Evolutionary conservation across 495 filamentous ascomycete species (phyloP), one percentile per base, ranked within the genome.

Genomic region (Neurospora cerealis): DNA sequence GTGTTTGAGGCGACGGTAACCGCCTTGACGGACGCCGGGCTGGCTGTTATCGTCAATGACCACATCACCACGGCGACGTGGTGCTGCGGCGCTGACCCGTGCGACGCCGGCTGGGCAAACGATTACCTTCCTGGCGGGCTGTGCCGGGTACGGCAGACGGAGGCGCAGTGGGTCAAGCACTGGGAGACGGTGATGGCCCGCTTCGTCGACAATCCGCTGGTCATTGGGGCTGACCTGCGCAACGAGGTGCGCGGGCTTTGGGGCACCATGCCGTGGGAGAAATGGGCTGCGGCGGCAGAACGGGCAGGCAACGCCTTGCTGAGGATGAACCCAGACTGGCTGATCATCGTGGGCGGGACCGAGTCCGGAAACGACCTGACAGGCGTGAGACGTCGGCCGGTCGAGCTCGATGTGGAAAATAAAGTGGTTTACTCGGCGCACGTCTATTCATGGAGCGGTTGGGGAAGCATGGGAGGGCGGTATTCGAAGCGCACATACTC

Each of bases 401-500:
- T 91, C 10, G 77, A 79, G 54, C 84, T 90, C 62, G 86, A 87
- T 73, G 75, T 88, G 17, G 78, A 81, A 4, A 74, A 86, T 72
- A 82, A 85, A 1, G 83, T 90, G 17, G 88, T 90, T n/a, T 91
- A 90, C 78, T 88, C 86, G 72, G 83, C 86, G 0, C 89, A 91
- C 77, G 89, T 90, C 8, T 90, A 90, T 76, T 75, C 82, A 19
- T 91, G 88, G 88, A 89, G 87, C 60, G 88, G 89, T 54, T 90
- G 88, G 88, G 87, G 88, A 8, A 86, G 84, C 62, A 70, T 83
- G 54, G 83, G 82, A 17, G 88, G 88, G 0, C 78, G 82, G 21
- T 90, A 87, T 73, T 79, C 85, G 5, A 81, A 83, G 76, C 83
- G 89, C 39, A 81, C 79, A 40, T 91, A 90, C 74, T 78, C 82